These are phyloP conservation scores for Boletus hoseneyae DNA, from an alignment of 1,284 basidiomycete species.

Conservation along the genomic window DNA sequence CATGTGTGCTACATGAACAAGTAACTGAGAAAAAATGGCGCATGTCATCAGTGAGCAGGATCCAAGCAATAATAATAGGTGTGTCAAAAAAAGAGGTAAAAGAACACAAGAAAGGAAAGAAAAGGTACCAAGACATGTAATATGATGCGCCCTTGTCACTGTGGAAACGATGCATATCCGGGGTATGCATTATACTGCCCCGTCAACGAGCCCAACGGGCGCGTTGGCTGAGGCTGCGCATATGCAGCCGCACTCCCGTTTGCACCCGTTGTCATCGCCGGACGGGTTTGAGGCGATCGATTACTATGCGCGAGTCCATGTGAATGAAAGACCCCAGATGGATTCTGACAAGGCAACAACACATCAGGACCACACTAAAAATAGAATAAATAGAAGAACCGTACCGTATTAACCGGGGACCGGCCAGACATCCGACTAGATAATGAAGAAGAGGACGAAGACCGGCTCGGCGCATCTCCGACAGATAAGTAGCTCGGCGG, in stretches of 20 bases:
- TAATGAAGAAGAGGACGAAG: conserved; percentile 33
- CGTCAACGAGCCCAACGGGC: conserved; percentile 12
- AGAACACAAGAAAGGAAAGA: not conserved
- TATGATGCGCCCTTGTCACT: conserved; percentile 10
- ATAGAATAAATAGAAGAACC: conserved; percentile 1
- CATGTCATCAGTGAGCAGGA: conserved; percentile 4
- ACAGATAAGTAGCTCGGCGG: conserved; percentile 21
- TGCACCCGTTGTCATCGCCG: conserved; percentile 11
- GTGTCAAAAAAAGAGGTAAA: not conserved
- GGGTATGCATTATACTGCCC: conserved; percentile 23
- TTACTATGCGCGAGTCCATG: conserved; percentile 18
- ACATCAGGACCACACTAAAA: conserved; percentile 10
- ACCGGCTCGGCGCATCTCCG: conserved; percentile 30
- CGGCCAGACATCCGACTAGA: conserved; percentile 33
- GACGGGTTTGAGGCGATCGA: conserved; percentile 22
- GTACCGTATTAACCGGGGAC: conserved; percentile 30
- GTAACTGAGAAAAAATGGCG: not conserved
- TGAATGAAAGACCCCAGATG: conserved; percentile 21
- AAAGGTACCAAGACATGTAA: not conserved
- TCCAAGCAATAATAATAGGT: conserved; percentile 26
- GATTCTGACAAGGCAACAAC: conserved; percentile 14
- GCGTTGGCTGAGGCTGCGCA: conserved; percentile 26
- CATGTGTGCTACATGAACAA: not conserved
- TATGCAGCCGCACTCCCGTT: conserved; percentile 8
- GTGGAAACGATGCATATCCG: conserved; percentile 19